Conservation (phyloP, 2,329 filamentous ascomycete genomes). For the Colletotrichum kahawae region DNA sequence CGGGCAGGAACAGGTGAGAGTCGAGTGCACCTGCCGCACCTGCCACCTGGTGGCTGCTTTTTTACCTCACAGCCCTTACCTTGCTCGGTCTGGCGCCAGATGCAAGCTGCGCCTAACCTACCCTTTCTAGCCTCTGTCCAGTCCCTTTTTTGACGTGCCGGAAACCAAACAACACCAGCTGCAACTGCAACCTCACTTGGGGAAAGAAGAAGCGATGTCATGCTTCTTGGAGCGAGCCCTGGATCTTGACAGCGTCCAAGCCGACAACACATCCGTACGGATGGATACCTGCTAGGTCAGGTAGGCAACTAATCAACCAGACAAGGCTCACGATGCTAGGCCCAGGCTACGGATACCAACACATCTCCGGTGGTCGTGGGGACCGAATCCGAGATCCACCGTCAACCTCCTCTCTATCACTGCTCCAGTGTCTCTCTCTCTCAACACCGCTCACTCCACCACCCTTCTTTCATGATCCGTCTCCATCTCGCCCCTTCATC, state of each 20-base stretch:
- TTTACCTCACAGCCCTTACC: background rate
- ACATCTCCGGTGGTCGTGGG: background rate
- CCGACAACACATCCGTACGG: background rate
- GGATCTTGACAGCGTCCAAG: background rate
- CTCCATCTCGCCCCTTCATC: background rate
- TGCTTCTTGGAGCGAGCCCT: background rate
- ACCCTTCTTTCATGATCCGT: background rate
- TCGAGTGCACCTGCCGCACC: constrained; percentile 1
- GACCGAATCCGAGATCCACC: background rate
- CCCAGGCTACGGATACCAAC: background rate
- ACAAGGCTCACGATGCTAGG: background rate
- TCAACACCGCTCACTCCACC: background rate
- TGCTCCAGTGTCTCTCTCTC: background rate
- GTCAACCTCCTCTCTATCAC: background rate
- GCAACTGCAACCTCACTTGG: background rate
- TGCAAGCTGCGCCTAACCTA: background rate
- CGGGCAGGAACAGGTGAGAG: constrained; percentile 15
- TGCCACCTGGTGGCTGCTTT: background rate
- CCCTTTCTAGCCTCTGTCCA: constrained; percentile 1
- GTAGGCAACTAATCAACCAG: background rate
- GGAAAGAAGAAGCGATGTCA: background rate
- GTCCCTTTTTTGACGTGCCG: background rate
- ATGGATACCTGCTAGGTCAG: background rate
- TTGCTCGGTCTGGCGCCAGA: background rate
- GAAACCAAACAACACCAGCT: background rate